Evolutionary conservation across 1,284 basidiomycete genomes (phyloP).

Genomic region (Athelia sp.): DNA sequence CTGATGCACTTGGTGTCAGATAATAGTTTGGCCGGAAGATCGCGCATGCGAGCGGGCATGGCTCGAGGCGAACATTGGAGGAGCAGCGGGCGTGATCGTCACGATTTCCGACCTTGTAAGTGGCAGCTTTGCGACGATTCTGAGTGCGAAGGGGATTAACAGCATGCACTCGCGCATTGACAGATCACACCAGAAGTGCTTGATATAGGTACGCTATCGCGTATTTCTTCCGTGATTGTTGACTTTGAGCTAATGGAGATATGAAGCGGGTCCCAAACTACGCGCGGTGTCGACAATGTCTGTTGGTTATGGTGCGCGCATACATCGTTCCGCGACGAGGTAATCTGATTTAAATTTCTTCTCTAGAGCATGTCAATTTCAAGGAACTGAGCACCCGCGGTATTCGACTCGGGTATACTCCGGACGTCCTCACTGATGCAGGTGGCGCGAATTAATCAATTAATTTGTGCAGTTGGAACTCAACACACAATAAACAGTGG

Average conservation of each 20-base stretch:
- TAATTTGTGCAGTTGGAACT: too few relatives aligned
- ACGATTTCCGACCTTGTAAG: slow-evolving; percentile 70
- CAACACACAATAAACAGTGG: slow-evolving; percentile 67
- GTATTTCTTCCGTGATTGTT: neutral
- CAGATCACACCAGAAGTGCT: slow-evolving; percentile 74
- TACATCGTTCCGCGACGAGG: neutral
- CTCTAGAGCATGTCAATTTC: slow-evolving; percentile 87
- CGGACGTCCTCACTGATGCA: slow-evolving; percentile 85
- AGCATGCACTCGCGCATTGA: neutral
- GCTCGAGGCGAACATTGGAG: slow-evolving; percentile 72
- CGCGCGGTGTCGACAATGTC: slow-evolving; percentile 87
- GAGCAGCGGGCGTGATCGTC: slow-evolving; percentile 61
- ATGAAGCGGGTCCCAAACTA: slow-evolving; percentile 63
- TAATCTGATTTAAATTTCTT: too few relatives aligned
- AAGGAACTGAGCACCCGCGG: slow-evolving; percentile 55
- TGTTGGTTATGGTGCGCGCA: slow-evolving; percentile 73
- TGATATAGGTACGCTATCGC: slow-evolving; percentile 45
- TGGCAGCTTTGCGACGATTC: slow-evolving; percentile 3
- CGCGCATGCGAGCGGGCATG: slow-evolving; percentile 63
- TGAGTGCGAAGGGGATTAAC: too few relatives aligned
- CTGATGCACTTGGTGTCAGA: slow-evolving; percentile 25
- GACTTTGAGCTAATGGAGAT: neutral
- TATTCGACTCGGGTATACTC: slow-evolving; percentile 86
- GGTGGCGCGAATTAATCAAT: slow-evolving; percentile 40
- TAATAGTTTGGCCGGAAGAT: slow-evolving; percentile 72